Conservation (phyloP, 352 stramenopile species). For the Pythium aphanidermatum region DNA sequence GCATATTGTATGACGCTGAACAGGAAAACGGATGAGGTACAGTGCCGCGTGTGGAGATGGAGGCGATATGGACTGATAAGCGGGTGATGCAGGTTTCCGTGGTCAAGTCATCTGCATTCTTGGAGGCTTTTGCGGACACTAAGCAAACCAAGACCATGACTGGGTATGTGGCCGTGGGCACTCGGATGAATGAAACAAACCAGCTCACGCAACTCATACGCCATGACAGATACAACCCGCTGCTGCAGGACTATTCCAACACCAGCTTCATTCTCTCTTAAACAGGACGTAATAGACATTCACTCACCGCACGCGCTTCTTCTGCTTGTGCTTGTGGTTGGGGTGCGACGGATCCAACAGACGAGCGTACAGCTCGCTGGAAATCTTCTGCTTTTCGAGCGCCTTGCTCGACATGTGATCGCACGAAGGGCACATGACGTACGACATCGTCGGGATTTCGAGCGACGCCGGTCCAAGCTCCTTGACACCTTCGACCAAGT, state of each 20-base stretch:
- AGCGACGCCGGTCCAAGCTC: conserved; percentile 35
- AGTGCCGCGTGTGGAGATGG: background rate
- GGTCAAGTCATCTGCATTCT: conserved; percentile 73
- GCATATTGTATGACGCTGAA: conserved; percentile 70
- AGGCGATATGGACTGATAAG: no score
- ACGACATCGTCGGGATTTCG: conserved; percentile 49
- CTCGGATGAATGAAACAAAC: no score
- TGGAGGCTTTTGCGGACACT: conserved; percentile 74
- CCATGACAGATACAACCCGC: conserved; percentile 83
- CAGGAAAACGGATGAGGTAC: conserved; percentile 45
- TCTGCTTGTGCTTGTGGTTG: conserved; percentile 9
- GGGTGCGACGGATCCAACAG: conserved; percentile 20
- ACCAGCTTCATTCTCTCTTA: conserved; percentile 87
- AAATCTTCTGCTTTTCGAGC: conserved; percentile 41
- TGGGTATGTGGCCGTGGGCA: conserved; percentile 55
- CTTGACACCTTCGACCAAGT: conserved; percentile 39
- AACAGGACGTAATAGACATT: background rate
- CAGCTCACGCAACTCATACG: no score
- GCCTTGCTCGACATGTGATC: conserved; percentile 27
- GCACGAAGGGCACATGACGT: conserved; percentile 58
- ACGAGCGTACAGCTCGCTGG: conserved; percentile 24
- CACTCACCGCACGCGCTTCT: conserved; percentile 14
- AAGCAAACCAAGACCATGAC: conserved; percentile 79
- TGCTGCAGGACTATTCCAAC: conserved; percentile 88
- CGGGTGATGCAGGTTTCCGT: conserved; percentile 51